These are phyloP conservation scores for Saccharomycopsis sp. DNA, from an alignment of 805 yeast genomes.

Conservation along the genomic window DNA sequence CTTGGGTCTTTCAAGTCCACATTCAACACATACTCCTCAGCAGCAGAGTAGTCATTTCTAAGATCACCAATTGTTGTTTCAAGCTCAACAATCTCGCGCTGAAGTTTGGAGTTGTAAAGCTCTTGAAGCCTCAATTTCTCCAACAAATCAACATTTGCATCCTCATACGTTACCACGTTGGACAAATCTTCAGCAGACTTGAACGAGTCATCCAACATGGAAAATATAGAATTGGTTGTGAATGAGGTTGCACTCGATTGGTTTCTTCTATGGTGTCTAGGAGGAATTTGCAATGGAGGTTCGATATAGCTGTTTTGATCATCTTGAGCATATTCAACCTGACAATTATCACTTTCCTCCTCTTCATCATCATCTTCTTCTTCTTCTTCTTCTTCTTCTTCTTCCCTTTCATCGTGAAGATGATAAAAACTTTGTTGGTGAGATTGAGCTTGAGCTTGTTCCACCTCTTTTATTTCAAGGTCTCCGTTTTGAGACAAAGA, in stretches of 20 bases:
- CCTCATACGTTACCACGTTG: constrained; percentile 11
- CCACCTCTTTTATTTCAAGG: neutral
- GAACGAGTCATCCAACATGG: constrained; percentile 2
- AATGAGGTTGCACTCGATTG: neutral
- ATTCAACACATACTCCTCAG: neutral
- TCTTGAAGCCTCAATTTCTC: constrained; percentile 16
- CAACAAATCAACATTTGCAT: constrained; percentile 13
- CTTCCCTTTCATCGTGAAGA: neutral
- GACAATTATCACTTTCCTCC: neutral
- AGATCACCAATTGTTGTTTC: neutral
- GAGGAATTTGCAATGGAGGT: constrained; percentile 1
- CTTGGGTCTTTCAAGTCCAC: neutral
- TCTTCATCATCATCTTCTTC: neutral
- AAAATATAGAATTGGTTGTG: constrained; percentile 7
- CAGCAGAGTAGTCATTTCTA: neutral
- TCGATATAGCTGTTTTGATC: too few species aligned
- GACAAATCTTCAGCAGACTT: constrained; percentile 8
- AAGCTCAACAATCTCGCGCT: constrained; percentile 2
- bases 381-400: neutral
- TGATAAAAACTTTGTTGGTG: neutral
- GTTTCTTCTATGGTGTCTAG: constrained; percentile 4
- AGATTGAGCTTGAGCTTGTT: neutral
- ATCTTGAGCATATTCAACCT: too few species aligned
- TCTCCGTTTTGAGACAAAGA: neutral
- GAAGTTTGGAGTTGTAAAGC: constrained; percentile 10